Evolutionary conservation across 129 eudicot species (phyloP), one percentile per base, ranked within the genome.

Genomic region (Oenanthe sinensis): DNA sequence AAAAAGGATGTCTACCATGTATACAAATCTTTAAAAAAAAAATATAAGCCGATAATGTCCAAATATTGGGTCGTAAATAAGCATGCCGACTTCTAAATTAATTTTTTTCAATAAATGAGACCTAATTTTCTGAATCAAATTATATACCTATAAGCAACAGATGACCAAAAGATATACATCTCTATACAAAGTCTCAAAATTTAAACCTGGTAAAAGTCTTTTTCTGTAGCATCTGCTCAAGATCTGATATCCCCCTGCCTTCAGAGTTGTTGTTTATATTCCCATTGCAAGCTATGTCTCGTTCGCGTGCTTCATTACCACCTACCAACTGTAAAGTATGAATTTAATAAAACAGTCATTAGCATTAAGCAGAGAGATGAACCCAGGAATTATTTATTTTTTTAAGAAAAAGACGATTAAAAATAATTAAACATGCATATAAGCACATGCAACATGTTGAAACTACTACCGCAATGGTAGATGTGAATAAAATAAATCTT

Each of bases 161-260:
- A 55, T 20, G 0, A 20, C 12, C 12, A 55, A 24, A 52, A 4
- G 14, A 20, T 15, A 24, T 58, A 30, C 36, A 60, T 60, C 37
- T 43, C 26, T 44, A 74, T 8, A 4, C 16, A 15, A 6, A 74
- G 19, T 6, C 28, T n/a, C 11, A 73, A 45, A 10, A n/a, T 2
- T 44, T 11, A 44, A 43, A 44, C 99, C 97, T 90, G 75, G 97
- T 88, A 80, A 96, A 96, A 13, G 88, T 92, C 84, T 89, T 90
- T 62, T 90, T 89, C 82, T 89, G 92, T 75, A 96, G 84, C 85
- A 92, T 82, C 68, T 84, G 87, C 82, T 90, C 99, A 45, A 96
- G 94, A 71, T 90, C 99, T 42, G 91, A 87, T 78, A 96, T 82
- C 13, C 86, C 88, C 69, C 82, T 77, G 58, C 81, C 75, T 67